Base-by-base conservation (phyloP, 495 filamentous ascomycete species). In the Penicillium paxilli region DNA sequence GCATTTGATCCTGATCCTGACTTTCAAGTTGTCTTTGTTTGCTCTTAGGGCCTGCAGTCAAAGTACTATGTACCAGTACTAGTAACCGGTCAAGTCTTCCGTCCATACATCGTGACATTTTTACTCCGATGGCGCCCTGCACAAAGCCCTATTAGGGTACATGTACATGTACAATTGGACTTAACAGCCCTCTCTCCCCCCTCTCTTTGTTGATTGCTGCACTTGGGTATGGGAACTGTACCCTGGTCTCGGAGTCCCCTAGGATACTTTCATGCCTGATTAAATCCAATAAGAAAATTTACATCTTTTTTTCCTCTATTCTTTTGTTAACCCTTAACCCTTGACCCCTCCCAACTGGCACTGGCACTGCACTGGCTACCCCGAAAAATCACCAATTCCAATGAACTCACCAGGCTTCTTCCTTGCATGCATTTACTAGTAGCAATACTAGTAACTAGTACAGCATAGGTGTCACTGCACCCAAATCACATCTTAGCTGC, bases 401-500 rank as follows among this genome's bases (percentile, higher is more conserved):
- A 37, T 7, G 14, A 37, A 37, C 4, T 2, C 12, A 19, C 44
- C 51, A 19, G 44, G 33, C 21, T 25, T 25, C 33, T 40, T 48
- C 32, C 32, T 3, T 26, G 40, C 40, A 26, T 54, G 51, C 51
- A 54, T 22, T 19, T 24, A 28, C n/a, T n/a, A n/a, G n/a, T n/a
- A n/a, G n/a, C n/a, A n/a, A n/a, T n/a, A n/a, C n/a, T n/a, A n/a
- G n/a, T n/a, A 54, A 46, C 33, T 6, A 17, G 41, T 12, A 33
- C 19, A 21, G 12, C 26, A 40, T 21, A n/a, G n/a, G 37, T 55
- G 52, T 55, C 52, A 49, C 37, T 48, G 45, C 46, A 45, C 21
- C 20, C 26, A 21, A 22, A 28, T 55, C 52, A 55, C 52, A 49
- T 49, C 44, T 44, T 54, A 49, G 46, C 25, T 32, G 37, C 35